Evolutionary conservation across 345 rosid genomes (phyloP), one percentile per base, ranked within the genome.

Genomic region (Populus pruinosa): DNA sequence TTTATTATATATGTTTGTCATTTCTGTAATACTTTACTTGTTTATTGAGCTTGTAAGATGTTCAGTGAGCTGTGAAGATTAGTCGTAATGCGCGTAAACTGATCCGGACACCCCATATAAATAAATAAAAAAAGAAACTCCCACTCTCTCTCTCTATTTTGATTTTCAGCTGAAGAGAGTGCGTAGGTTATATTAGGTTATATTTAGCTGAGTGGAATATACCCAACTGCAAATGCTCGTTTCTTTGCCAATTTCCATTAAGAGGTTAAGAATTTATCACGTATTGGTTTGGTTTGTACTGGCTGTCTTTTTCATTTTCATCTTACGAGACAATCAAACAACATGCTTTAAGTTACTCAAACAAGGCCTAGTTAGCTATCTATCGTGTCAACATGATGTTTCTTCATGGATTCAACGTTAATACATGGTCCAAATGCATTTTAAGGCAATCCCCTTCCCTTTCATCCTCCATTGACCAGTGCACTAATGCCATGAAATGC

Each of bases 391-490:
- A 79, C 76, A 55, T 76, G 71, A 44, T 16, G 80, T 72, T 75
- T 82, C 44, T 77, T 72, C 61, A 74, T 70, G 77, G 77, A 66
- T 56, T 62, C 71, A 78, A 83, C 85, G 36, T 33, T 83, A 85
- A 33, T 33, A 86, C 83, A 80, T 84, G 87, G 86, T 87, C 87
- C 88, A 69, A 81, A 69, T 85, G 75, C 88, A 83, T 72, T 85
- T 87, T 80, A 82, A 71, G 89, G 89, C 80, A 85, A 84, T 50
- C 41, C 77, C 71, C 62, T 69, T 43, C 70, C 65, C 66, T 74
- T 78, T 70, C 67, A 31, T 25, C 63, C 77, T 50, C 73, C 78
- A 69, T 27, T 50, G 76, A 56, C 76, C 82, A 72, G 64, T 29
- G 53, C 72, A 73, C 59, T 70, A 21, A 65, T 78, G 73, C 82